Evolutionary conservation across 1,284 basidiomycete species (phyloP).

Genomic region (Grifola frondosa): DNA sequence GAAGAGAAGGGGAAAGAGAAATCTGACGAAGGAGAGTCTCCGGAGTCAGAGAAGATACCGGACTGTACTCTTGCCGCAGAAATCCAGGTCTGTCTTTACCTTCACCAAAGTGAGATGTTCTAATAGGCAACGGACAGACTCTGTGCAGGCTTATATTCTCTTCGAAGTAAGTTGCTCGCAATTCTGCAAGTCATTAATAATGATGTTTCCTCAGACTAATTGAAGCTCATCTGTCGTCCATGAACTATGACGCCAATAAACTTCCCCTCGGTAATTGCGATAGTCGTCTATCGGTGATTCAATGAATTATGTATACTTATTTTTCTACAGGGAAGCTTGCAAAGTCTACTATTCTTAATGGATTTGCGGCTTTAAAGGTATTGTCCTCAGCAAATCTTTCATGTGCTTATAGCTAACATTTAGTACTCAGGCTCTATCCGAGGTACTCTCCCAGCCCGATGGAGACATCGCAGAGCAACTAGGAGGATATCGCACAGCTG

Average conservation of each 20-base stretch:
- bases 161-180: slow-evolving; percentile 37
- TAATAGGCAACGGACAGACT: slow-evolving; percentile 33
- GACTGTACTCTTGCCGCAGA: slow-evolving; percentile 46
- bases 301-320: slow-evolving; percentile 1
- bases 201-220: slow-evolving; percentile 41
- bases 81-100: slow-evolving; percentile 42
- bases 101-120: not conserved
- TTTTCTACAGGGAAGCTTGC: slow-evolving; percentile 49
- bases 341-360: slow-evolving; percentile 55
- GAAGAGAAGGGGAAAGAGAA: slow-evolving; percentile 25
- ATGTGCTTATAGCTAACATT: not conserved
- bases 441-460: slow-evolving; percentile 49
- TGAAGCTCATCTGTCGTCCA: slow-evolving; percentile 56
- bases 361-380: slow-evolving; percentile 60
- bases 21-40: slow-evolving; percentile 36
- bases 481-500: slow-evolving; percentile 41
- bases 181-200: not conserved
- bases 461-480: slow-evolving; percentile 38
- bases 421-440: slow-evolving; percentile 44
- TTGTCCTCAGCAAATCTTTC: not conserved
- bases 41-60: slow-evolving; percentile 46
- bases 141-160: slow-evolving; percentile 61
- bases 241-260: slow-evolving; percentile 73
- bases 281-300: not conserved
- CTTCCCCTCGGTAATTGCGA: slow-evolving; percentile 51